Evolutionary conservation across 2,329 filamentous ascomycete genomes (phyloP).

Genomic region (Sodiomyces alkalinus): DNA sequence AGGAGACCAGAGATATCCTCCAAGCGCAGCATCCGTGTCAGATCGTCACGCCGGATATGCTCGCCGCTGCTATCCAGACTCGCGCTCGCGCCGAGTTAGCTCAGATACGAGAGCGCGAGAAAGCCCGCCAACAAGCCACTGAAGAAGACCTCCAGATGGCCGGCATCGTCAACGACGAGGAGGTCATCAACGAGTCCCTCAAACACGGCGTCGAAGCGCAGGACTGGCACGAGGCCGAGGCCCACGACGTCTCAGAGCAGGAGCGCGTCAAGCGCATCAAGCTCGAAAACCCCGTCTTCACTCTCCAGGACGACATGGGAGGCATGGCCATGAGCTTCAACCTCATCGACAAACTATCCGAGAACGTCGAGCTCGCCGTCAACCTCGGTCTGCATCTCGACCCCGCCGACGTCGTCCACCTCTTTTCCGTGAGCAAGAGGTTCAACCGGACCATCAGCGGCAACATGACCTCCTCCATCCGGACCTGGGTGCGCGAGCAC

Average conservation of each 20-base stretch:
- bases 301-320: neutral
- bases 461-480: slow-evolving; percentile 42
- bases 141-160: slow-evolving; percentile 1
- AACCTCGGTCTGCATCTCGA: slow-evolving; percentile 38
- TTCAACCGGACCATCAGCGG: slow-evolving; percentile 47
- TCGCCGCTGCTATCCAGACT: neutral
- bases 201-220: slow-evolving; percentile 1
- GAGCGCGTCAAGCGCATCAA: slow-evolving; percentile 1
- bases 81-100: slow-evolving; percentile 1
- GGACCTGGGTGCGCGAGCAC: slow-evolving; percentile 34
- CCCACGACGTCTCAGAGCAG: neutral
- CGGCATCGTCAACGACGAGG: slow-evolving; percentile 2
- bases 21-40: neutral
- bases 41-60: neutral
- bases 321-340: slow-evolving; percentile 16
- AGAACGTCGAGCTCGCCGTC: slow-evolving; percentile 35
- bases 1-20: neutral
- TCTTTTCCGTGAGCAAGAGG: slow-evolving; percentile 49
- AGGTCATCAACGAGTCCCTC: slow-evolving; percentile 3
- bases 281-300: neutral
- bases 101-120: neutral
- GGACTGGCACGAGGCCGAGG: neutral
- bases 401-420: slow-evolving; percentile 39
- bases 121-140: neutral
- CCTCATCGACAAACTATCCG: slow-evolving; percentile 26